phyloP scores from a whole-genome alignment of 768 basidiomycete genomes.

The Lactarius evosmus region DNA sequence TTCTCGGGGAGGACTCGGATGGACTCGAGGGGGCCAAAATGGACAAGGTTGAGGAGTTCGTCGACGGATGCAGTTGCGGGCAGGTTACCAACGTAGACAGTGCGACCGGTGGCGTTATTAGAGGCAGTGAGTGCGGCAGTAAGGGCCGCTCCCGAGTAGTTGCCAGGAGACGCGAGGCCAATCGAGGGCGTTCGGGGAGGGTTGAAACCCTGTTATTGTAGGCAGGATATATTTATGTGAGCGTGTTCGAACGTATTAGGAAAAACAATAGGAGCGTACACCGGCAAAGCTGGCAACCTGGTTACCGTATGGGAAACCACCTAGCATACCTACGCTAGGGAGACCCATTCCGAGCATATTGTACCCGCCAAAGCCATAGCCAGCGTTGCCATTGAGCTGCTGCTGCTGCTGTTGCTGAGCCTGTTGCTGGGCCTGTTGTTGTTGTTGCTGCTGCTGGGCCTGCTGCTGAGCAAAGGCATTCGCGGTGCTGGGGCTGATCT shows the following conservation, averaged over 20 bases:
- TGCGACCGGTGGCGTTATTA: constrained; percentile 68
- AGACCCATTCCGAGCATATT: constrained; percentile 81
- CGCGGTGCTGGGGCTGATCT: constrained; percentile 67
- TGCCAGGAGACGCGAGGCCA: constrained; percentile 63
- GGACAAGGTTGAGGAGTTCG: constrained; percentile 95
- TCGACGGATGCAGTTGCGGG: constrained; percentile 95
- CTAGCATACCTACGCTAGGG: constrained; percentile 66
- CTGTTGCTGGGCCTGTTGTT: constrained; percentile 45
- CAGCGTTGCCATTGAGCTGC: constrained; percentile 37
- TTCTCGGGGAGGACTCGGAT: constrained; percentile 96
- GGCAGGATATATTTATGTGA: background rate
- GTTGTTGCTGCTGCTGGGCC: constrained; percentile 37
- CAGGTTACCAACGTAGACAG: constrained; percentile 95
- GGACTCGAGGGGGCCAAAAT: constrained; percentile 94
- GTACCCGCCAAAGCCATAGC: constrained; percentile 63
- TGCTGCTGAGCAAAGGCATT: constrained; percentile 55
- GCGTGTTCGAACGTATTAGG: constrained; percentile 2
- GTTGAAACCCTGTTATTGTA: constrained; percentile 40
- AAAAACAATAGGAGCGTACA: constrained; percentile 39
- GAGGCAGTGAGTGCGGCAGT: constrained; percentile 64
- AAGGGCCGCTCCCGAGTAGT: constrained; percentile 76
- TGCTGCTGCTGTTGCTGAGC: constrained; percentile 31
- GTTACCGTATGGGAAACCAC: constrained; percentile 65
- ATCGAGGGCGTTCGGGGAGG: constrained; percentile 65
- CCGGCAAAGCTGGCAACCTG: constrained; percentile 72